Conservation (phyloP, 164 flowering plant species). For the Houttuynia cordata region DNA sequence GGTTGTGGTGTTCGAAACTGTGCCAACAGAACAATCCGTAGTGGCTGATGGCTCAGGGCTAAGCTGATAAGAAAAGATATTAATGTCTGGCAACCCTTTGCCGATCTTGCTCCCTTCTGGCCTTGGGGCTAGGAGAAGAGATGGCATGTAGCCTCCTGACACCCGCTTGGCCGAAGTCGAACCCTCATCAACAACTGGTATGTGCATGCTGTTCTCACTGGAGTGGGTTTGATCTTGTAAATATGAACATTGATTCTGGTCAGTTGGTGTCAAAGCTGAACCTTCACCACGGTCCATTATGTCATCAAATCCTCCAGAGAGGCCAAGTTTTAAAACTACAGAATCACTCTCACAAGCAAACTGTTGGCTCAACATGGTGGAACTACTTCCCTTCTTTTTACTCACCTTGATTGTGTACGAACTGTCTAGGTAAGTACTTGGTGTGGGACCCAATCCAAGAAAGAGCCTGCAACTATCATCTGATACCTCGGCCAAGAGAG, state of each 20-base stretch:
- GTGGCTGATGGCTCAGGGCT: slow-evolving; percentile 38
- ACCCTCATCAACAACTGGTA: slow-evolving; percentile 71
- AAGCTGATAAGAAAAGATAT: not conserved
- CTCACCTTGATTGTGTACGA: slow-evolving; percentile 12
- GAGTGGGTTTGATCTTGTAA: slow-evolving; percentile 11
- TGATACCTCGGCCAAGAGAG: slow-evolving; percentile 12
- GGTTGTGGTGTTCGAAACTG: slow-evolving; percentile 30
- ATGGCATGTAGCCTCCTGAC: slow-evolving; percentile 85
- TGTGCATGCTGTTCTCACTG: slow-evolving; percentile 7
- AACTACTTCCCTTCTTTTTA: slow-evolving; percentile 18
- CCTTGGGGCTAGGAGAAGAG: slow-evolving; percentile 67
- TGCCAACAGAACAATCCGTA: slow-evolving; percentile 29
- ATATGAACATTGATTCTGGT: slow-evolving; percentile 12
- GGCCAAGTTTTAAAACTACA: slow-evolving; percentile 51
- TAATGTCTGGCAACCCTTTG: not conserved
- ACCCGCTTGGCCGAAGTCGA: slow-evolving; percentile 71
- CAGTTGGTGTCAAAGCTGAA: slow-evolving; percentile 16
- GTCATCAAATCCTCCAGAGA: slow-evolving; percentile 33
- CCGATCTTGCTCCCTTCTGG: slow-evolving; percentile 18
- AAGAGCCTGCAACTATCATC: slow-evolving; percentile 79
- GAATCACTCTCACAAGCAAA: slow-evolving; percentile 33
- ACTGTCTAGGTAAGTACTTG: slow-evolving; percentile 21
- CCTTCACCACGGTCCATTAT: slow-evolving; percentile 16
- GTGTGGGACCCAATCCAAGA: slow-evolving; percentile 81
- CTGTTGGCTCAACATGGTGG: slow-evolving; percentile 15